These are phyloP conservation scores for Ophiostoma perfectum DNA, from an alignment of 2,329 filamentous ascomycete species.

Conservation along the genomic window DNA sequence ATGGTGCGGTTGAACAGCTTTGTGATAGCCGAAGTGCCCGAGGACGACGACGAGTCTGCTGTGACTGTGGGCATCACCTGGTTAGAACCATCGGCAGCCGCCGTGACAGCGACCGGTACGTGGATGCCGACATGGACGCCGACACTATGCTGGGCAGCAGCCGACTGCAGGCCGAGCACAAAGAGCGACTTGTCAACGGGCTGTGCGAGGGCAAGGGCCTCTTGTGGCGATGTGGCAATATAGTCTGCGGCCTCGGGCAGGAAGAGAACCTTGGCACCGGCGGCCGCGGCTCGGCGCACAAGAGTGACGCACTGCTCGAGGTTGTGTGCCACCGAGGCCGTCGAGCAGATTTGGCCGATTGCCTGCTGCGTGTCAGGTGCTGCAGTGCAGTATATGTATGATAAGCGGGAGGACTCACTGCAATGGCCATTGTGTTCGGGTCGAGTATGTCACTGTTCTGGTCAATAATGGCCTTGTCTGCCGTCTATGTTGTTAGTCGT, in stretches of 20 bases:
- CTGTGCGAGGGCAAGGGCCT: slow-evolving; percentile 65
- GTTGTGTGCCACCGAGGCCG: slow-evolving; percentile 70
- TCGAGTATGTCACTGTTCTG: background rate
- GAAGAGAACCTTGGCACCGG: slow-evolving; percentile 77
- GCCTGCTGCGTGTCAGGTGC: slow-evolving; percentile 57
- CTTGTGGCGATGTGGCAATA: slow-evolving; percentile 62
- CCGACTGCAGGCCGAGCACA: slow-evolving; percentile 65
- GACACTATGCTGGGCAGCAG: slow-evolving; percentile 58
- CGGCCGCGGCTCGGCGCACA: slow-evolving; percentile 64
- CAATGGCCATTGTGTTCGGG: background rate
- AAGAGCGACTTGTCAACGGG: slow-evolving; percentile 64
- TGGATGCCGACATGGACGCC: slow-evolving; percentile 86
- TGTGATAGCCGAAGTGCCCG: slow-evolving; percentile 17
- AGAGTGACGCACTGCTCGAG: slow-evolving; percentile 70
- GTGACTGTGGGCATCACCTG: slow-evolving; percentile 28
- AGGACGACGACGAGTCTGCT: background rate
- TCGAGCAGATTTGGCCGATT: slow-evolving; percentile 85
- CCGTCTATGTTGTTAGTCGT: background rate
- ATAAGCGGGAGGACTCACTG: background rate
- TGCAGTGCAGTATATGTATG: too few species aligned
- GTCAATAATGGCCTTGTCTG: background rate
- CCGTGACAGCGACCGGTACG: slow-evolving; percentile 53
- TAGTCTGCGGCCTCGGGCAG: slow-evolving; percentile 91
- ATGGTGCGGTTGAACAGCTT: slow-evolving; percentile 50
- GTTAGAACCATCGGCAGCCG: slow-evolving; percentile 25